Percentiles rank a stretch among this genome's conserved stretches.
phyloP scores from a whole-genome alignment of 2,329 filamentous ascomycete genomes.

The Arthrobotrys entomopaga region DNA sequence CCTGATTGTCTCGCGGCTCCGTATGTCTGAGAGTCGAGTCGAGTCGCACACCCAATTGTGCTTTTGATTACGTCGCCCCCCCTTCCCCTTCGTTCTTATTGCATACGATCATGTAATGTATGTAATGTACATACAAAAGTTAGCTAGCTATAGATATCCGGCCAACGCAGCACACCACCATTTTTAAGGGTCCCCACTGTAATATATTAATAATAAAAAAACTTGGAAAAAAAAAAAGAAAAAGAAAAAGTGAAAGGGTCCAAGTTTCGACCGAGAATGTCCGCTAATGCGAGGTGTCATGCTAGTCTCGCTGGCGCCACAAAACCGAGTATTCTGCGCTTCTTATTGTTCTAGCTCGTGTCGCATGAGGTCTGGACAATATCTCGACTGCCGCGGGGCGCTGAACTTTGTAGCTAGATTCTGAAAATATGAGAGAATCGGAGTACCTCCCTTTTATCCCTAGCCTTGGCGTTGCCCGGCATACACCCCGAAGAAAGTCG shows the following conservation, averaged over 20 bases:
- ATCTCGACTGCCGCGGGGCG: slow-evolving; percentile 21
- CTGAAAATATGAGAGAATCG: neutral
- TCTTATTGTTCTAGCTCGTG: slow-evolving; percentile 34
- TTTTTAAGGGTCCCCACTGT: neutral
- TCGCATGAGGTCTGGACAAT: slow-evolving; percentile 30
- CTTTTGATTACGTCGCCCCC: slow-evolving; percentile 48
- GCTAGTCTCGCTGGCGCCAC: slow-evolving; percentile 17
- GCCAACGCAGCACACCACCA: slow-evolving; percentile 23
- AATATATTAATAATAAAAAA: too few relatives aligned
- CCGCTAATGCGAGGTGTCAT: slow-evolving; percentile 10
- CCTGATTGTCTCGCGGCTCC: slow-evolving; percentile 50
- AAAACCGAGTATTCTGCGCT: slow-evolving; percentile 26
- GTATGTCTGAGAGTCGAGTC: slow-evolving; percentile 24
- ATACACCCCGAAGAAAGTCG: too few relatives aligned
- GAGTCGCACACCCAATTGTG: slow-evolving; percentile 32
- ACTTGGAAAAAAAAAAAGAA: too few relatives aligned
- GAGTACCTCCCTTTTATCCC: neutral
- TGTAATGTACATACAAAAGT: too few relatives aligned
- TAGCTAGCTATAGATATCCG: slow-evolving; percentile 23
- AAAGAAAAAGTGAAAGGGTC: neutral
- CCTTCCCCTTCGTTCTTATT: slow-evolving; percentile 22
- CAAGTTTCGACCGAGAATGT: slow-evolving; percentile 29
- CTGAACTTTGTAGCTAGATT: neutral
- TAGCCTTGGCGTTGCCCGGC: too few relatives aligned
- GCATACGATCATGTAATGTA: slow-evolving; percentile 25